phyloP scores from a whole-genome alignment of 257 asterid genomes.

The Nicotiana otophora region DNA sequence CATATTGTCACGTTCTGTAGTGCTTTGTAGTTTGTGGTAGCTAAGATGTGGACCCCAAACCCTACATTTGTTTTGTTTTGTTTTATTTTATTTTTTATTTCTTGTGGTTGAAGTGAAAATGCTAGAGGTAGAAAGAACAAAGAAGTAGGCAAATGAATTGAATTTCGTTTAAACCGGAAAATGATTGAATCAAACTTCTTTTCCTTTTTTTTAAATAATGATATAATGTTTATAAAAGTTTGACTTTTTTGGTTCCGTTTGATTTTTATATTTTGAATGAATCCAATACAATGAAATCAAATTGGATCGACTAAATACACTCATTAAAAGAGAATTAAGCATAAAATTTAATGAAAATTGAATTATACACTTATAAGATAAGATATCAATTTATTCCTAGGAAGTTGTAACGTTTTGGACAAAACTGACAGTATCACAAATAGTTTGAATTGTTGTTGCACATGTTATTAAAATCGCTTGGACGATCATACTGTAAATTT shows the following conservation, averaged over 20 bases:
- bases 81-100: not conserved
- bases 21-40: slow-evolving; percentile 13
- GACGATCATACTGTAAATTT: too few species aligned
- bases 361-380: not conserved
- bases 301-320: not conserved
- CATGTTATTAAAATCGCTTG: too few species aligned
- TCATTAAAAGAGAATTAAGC: not conserved
- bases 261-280: not conserved
- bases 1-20: slow-evolving; percentile 45
- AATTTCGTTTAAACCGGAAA: not conserved
- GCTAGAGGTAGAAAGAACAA: not conserved
- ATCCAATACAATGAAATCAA: not conserved
- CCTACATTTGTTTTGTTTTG: not conserved
- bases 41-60: slow-evolving; percentile 27
- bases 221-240: not conserved
- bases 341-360: not conserved
- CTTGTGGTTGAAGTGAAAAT: not conserved
- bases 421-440: too few species aligned
- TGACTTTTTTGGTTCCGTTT: not conserved
- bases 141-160: not conserved
- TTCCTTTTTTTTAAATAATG: not conserved
- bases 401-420: too few species aligned
- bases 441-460: too few species aligned
- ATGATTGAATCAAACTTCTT: not conserved
- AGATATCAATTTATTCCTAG: too few species aligned